Base-by-base conservation (phyloP, 169 alveolate genomes). In the Plasmodium yoelii region DNA sequence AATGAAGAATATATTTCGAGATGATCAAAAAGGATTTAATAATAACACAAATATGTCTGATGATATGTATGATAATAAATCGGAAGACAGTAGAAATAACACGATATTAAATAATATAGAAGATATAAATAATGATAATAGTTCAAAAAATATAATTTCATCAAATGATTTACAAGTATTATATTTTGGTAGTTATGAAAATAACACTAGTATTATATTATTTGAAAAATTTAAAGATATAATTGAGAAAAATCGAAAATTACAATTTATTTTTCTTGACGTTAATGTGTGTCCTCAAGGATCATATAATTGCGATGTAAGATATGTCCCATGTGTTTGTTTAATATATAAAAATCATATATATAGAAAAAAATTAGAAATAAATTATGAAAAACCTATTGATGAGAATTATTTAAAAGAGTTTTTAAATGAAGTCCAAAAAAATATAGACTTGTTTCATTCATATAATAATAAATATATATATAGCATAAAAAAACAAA, bases 131-230 rank as follows among this genome's bases (percentile, higher is more conserved):
- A 24, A 53, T 15, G 90, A 80, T 42, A 46, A 18, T 6, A 49
- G 56, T 65, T 65, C 65, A 26, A 80, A 68, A 80, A 80, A 80
- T 80, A 13, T 80, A 15, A 80, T 80, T 67, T 65, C 46, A 7
- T 80, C 90, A 1, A 80, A 56, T 19, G 90, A 80, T 26, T 80
- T 80, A 53, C 90, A 80, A 12, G 82, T 80, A 7, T 42, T 80
- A 65, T 80, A 51, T 56, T 80, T 80, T 80, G 90, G 90, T 18
- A 65, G 90, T 57, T 80, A 80, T 56, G 90, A 80, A 55, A 80
- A 80, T 34, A 80, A 80, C 22, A 55, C 42, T 67, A 80, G 90
- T 67, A 71, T 80, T 1, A 42, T 80, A 39, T 67, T 80, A 55
- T 80, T 80, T 80, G 71, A 80, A 26, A 80, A 80, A 39, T 80